These are phyloP conservation scores for Prunus campanulata DNA, from an alignment of 306 rosid genomes.

Conservation along the genomic window DNA sequence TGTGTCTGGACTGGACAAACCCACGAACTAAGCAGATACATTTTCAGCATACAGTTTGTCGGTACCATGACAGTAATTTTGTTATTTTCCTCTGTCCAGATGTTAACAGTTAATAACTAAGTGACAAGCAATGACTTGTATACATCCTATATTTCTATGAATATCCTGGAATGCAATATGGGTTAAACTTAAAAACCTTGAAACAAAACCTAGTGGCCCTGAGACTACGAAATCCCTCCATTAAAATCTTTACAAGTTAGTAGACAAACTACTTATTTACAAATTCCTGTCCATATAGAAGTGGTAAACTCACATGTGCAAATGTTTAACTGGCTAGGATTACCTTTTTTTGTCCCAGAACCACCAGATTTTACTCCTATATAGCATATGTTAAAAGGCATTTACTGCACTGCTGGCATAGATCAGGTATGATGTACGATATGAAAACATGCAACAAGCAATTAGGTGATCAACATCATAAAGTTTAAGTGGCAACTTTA, in stretches of 20 bases:
- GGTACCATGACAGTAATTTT: not conserved
- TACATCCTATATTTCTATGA: not conserved
- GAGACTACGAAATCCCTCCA: not conserved
- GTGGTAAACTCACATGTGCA: not conserved
- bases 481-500: not conserved
- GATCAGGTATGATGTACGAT: not conserved
- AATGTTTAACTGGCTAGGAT: not conserved
- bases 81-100: not conserved
- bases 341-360: not conserved
- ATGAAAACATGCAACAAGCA: not conserved
- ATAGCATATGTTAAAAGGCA: not conserved
- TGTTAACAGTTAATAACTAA: not conserved
- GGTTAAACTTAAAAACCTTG: not conserved
- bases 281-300: not conserved
- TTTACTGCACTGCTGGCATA: not conserved
- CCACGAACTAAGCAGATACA: not conserved
- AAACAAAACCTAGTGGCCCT: not conserved
- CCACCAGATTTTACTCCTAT: not conserved
- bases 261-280: not conserved
- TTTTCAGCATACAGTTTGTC: not conserved
- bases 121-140: not conserved
- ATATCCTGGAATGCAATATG: not conserved
- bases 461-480: constrained; percentile 10
- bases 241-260: not conserved
- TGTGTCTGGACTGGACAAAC: not conserved